Evolutionary conservation across 1,139 yeast species (phyloP), one percentile per base, ranked within the genome.

Genomic region (Waltiozyma sp.): DNA sequence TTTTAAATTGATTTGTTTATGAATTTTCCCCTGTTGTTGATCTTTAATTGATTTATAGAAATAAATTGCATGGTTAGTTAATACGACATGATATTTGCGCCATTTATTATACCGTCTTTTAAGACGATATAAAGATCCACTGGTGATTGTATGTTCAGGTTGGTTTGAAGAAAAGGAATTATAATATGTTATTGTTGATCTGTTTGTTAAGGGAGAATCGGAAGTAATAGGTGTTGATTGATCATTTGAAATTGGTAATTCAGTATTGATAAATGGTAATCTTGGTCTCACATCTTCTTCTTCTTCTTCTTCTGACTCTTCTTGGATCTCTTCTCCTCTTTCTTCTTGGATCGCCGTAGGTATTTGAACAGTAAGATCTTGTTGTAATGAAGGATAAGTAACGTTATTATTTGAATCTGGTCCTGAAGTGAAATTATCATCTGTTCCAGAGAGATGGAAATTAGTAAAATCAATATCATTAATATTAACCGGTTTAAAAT

Each of bases 101-200:
- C 79, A 74, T 48, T 73, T 74, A 48, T 66, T 70, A 54, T 69
- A 69, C 13, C 67, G 54, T 41, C 67, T 69, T 42, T 64, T 63
- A 18, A 72, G 58, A 5, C 73, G 57, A 34, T 64, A 51, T 18
- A 74, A 50, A 40, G 62, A 59, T 0, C 80, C 80, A 44, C 62
- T 58, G 40, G 67, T 67, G 16, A 74, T 59, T 7, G 65, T 56
- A 40, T 64, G 66, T 47, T 72, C 76, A 11, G 55, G 51, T 1
- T 49, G 39, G 5, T 47, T 40, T 2, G 55, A 47, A 11, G 58
- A 46, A 24, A 56, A 43, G 31, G 56, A 48, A 38, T 55, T 56
- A 42, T 47, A 56, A 24, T 52, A 51, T 3, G 43, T 45, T 26
- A 45, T 23, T 10, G 9, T 8, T 18, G 31, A 23, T 26, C 28